These are phyloP conservation scores for Citrullus amarus DNA, from an alignment of 306 rosid genomes.

Conservation along the genomic window DNA sequence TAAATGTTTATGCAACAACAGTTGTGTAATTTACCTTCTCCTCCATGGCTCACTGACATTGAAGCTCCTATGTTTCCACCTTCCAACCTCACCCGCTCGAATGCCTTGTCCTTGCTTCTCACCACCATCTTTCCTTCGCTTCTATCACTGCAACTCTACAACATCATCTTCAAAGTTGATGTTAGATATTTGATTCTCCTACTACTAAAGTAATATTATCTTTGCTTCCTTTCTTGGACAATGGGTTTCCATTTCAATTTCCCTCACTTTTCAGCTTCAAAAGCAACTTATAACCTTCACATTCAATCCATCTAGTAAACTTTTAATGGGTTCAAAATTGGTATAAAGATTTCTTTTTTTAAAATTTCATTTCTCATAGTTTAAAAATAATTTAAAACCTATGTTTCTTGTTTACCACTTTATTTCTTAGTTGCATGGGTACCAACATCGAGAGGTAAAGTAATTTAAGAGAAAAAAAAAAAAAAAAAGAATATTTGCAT, in stretches of 20 bases:
- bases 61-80: constrained; percentile 36
- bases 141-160: not conserved
- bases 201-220: not conserved
- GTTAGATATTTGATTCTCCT: not conserved
- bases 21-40: constrained; percentile 5
- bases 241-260: not conserved
- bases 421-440: too few relatives aligned
- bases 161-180: not conserved
- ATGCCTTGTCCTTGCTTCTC: not conserved
- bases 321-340: too few relatives aligned
- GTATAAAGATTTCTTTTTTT: too few relatives aligned
- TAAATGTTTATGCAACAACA: constrained; percentile 38
- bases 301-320: not conserved
- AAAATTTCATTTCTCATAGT: not conserved
- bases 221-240: not conserved
- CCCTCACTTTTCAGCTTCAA: not conserved
- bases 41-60: constrained; percentile 4
- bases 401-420: too few relatives aligned
- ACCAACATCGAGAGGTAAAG: too few relatives aligned
- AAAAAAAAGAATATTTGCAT: too few relatives aligned
- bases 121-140: not conserved
- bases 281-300: not conserved
- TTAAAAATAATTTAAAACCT: too few relatives aligned
- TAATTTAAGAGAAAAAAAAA: too few relatives aligned
- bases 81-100: constrained; percentile 11